phyloP scores from a whole-genome alignment of 2,329 filamentous ascomycete species.

The Colletotrichum sp. region DNA sequence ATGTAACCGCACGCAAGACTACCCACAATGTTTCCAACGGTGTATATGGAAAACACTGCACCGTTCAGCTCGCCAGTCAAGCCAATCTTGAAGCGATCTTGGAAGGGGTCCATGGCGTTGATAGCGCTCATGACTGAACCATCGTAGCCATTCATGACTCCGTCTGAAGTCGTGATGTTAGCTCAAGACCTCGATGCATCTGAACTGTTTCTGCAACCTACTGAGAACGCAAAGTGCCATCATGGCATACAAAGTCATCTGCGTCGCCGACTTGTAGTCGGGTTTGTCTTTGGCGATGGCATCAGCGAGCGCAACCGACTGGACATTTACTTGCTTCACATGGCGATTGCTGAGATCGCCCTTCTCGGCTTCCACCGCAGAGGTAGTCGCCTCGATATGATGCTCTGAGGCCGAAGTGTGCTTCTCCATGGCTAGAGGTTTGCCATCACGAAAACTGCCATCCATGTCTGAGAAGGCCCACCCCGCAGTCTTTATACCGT shows the following conservation, averaged over 20 bases:
- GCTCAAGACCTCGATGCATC: no score
- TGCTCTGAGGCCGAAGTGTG: neutral
- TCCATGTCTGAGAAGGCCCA: no score
- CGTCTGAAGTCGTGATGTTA: neutral
- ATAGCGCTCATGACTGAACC: slow-evolving; percentile 24
- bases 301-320: slow-evolving; percentile 24
- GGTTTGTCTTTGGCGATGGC: slow-evolving; percentile 25
- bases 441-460: no score
- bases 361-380: slow-evolving; percentile 6
- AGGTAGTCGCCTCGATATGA: slow-evolving; percentile 16
- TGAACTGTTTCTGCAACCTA: neutral
- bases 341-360: neutral
- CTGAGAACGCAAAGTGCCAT: slow-evolving; percentile 24
- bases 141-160: slow-evolving; percentile 20
- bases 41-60: slow-evolving; percentile 22
- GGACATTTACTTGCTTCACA: slow-evolving; percentile 18
- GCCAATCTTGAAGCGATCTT: slow-evolving; percentile 22
- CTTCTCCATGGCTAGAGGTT: slow-evolving; percentile 14
- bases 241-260: slow-evolving; percentile 23
- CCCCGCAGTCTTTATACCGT: neutral
- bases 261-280: slow-evolving; percentile 12
- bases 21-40: slow-evolving; percentile 22
- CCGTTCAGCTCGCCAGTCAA: slow-evolving; percentile 15
- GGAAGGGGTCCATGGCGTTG: slow-evolving; percentile 24
- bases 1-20: slow-evolving; percentile 21